Evolutionary conservation across 164 flowering plant genomes (phyloP).

Genomic region (Dillenia turbinata): DNA sequence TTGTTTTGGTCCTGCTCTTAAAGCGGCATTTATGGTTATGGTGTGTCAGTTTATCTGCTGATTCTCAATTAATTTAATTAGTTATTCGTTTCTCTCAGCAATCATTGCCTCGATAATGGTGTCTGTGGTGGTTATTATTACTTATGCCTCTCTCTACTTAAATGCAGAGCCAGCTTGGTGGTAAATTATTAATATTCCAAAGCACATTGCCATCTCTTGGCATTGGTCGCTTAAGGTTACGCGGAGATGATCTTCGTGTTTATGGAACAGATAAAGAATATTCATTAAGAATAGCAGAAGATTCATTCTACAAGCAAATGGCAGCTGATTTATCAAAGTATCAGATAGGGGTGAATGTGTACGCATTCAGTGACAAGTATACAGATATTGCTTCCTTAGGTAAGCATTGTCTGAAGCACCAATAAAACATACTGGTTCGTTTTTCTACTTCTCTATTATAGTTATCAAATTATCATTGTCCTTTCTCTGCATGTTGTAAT

Average conservation of each 20-base stretch:
- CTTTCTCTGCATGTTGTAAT: background rate
- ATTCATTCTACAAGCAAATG: slow-evolving; percentile 96
- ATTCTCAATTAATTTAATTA: background rate
- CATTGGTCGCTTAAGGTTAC: slow-evolving; percentile 79
- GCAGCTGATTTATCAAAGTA: slow-evolving; percentile 91
- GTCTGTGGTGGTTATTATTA: background rate
- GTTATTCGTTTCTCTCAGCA: background rate
- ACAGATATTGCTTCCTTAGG: slow-evolving; percentile 94
- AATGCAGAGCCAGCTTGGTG: slow-evolving; percentile 90
- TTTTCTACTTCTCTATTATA: no score
- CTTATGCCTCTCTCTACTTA: slow-evolving; percentile 1
- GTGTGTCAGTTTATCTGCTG: slow-evolving; percentile 32
- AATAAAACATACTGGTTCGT: no score
- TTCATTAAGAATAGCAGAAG: slow-evolving; percentile 74
- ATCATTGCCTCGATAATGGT: background rate
- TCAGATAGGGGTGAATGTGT: slow-evolving; percentile 81
- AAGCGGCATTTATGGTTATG: slow-evolving; percentile 90
- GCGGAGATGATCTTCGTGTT: slow-evolving; percentile 87
- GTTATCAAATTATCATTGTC: no score
- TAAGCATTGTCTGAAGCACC: slow-evolving; percentile 9
- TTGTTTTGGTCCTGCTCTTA: slow-evolving; percentile 97
- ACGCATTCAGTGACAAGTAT: slow-evolving; percentile 93
- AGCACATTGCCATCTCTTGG: slow-evolving; percentile 91
- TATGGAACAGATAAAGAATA: slow-evolving; percentile 96
- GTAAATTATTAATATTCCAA: slow-evolving; percentile 88